Conservation (phyloP, 2,329 filamentous ascomycete species). For the Colletotrichum ledebouriae region DNA sequence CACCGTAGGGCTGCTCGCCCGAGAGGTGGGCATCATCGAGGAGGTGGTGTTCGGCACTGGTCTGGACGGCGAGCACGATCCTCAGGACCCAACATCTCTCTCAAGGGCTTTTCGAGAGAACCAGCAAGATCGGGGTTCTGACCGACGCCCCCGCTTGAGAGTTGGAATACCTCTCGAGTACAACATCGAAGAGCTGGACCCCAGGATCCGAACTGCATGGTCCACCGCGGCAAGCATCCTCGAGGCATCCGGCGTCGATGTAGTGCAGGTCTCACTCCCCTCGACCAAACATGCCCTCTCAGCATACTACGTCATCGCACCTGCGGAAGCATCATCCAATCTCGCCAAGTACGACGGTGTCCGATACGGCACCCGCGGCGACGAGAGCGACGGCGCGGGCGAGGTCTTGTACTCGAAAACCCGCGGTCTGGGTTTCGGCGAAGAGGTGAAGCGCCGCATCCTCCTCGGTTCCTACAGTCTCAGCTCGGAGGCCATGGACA, state of each 20-base stretch:
- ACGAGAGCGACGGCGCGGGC: slow-evolving; percentile 65
- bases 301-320: slow-evolving; percentile 95
- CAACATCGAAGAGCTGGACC: slow-evolving; percentile 85
- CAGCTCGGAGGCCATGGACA: slow-evolving; percentile 91
- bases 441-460: slow-evolving; percentile 88
- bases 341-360: slow-evolving; percentile 97
- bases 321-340: slow-evolving; percentile 95
- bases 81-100: slow-evolving; percentile 81
- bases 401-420: slow-evolving; percentile 82
- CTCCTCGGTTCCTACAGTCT: slow-evolving; percentile 91
- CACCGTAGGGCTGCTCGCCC: slow-evolving; percentile 84
- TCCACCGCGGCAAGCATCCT: slow-evolving; percentile 70
- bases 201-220: slow-evolving; percentile 79
- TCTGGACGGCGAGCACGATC: slow-evolving; percentile 70
- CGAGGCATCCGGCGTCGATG: slow-evolving; percentile 73
- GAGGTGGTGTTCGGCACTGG: slow-evolving; percentile 64
- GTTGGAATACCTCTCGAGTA: slow-evolving; percentile 81
- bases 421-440: slow-evolving; percentile 81
- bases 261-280: slow-evolving; percentile 85
- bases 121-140: slow-evolving; percentile 51
- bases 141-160: slow-evolving; percentile 52
- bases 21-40: slow-evolving; percentile 63
- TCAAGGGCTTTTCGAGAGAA: slow-evolving; percentile 66
- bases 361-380: slow-evolving; percentile 80
- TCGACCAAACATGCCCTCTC: slow-evolving; percentile 87